Percentiles rank a stretch among this genome's conserved stretches.
Conservation (phyloP, 768 basidiomycete species). For the Amanita brunnescens region DNA sequence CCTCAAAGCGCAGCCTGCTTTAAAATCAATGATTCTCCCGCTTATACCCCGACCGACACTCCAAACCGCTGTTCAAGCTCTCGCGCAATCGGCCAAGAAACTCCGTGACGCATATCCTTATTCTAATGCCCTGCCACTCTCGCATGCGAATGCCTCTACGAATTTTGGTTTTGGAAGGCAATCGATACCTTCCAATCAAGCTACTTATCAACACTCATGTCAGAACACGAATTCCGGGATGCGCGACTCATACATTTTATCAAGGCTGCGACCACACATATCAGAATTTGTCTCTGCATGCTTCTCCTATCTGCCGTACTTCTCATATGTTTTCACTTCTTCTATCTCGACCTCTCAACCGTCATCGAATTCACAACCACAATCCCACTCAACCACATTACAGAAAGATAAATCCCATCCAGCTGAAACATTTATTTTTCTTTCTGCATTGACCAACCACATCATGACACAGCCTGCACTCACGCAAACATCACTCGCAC, state of each 20-base stretch:
- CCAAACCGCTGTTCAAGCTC: slow-evolving; percentile 60
- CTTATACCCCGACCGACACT: slow-evolving; percentile 82
- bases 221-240: slow-evolving; percentile 42
- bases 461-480: slow-evolving; percentile 61
- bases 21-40: slow-evolving; percentile 64
- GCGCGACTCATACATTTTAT: slow-evolving; percentile 75
- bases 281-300: slow-evolving; percentile 70
- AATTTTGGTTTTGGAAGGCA: slow-evolving; percentile 23
- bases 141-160: slow-evolving; percentile 7
- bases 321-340: slow-evolving; percentile 46
- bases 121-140: slow-evolving; percentile 35
- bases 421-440: slow-evolving; percentile 63
- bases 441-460: slow-evolving; percentile 60
- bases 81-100: slow-evolving; percentile 61
- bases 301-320: slow-evolving; percentile 80
- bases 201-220: slow-evolving; percentile 10
- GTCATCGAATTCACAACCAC: slow-evolving; percentile 19
- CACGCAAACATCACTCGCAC: slow-evolving; percentile 48
- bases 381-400: slow-evolving; percentile 33
- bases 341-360: slow-evolving; percentile 17
- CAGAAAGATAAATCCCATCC: slow-evolving; percentile 61
- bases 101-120: slow-evolving; percentile 81
- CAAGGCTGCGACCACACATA: slow-evolving; percentile 66
- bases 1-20: slow-evolving; percentile 54
- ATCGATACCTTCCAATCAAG: slow-evolving; percentile 11